Evolutionary conservation across 495 filamentous ascomycete species (phyloP), one percentile per base, ranked within the genome.

Genomic region (Penicillium angulare): DNA sequence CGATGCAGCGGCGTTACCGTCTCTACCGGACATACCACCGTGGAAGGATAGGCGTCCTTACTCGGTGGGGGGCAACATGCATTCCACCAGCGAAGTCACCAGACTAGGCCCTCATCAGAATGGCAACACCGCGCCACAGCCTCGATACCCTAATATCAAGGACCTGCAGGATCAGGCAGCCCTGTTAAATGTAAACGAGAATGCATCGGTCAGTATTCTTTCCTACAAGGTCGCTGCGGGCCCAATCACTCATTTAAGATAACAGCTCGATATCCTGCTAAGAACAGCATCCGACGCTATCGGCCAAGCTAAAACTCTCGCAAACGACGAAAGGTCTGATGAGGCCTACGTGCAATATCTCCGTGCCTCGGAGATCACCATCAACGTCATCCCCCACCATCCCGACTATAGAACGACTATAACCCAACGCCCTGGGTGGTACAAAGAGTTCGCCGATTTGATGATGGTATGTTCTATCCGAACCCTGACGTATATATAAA

Each of bases 321-420:
- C 62, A 31, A 68, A 80, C 27, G 82, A 84, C 35, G 68, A 78
- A 15, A 60, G 76, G 48, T 71, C 75, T n/a, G 84, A 89, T 53
- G 69, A 64, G 26, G 85, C 84, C 41, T 89, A 85, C 55, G 74
- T 85, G 21, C 88, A 96, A 39, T 97, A 88, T 66, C 77, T 97
- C 43, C 81, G 85, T 33, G 86, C 92, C 20, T 88, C 78, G 36
- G 85, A 88, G 39, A 85, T 97, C 50, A 76, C 86, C 27, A 75
- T 88, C 18, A 79, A 92, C 32, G 72, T 85, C 27, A 85, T 96
- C 27, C 90, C 90, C 7, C 73, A 74, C 27, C 84, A 90, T 53
- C 82, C 80, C 42, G 86, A 89, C 26, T 89, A 79, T 58, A 77
- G 64, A 47, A 52, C 53, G 6, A 60, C 59, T 3, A 59, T 53